These are phyloP conservation scores for Mycosphaerella sp. DNA, from an alignment of 2,329 filamentous ascomycete species.

Conservation along the genomic window DNA sequence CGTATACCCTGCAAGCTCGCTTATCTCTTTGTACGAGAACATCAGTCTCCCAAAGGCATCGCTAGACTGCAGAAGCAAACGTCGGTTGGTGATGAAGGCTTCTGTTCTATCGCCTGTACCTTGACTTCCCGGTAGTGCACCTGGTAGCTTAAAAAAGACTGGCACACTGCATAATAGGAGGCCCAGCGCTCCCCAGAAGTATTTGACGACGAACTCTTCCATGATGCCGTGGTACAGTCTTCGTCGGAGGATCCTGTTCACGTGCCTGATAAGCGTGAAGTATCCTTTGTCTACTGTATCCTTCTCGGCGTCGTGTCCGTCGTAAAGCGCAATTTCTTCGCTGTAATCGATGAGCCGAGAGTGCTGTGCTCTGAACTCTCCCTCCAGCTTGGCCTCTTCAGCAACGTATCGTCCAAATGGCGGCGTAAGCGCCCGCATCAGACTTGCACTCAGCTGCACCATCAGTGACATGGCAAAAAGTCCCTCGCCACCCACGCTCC, in stretches of 20 bases:
- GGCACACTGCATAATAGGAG: conserved; percentile 88
- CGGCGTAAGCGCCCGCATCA: conserved; percentile 91
- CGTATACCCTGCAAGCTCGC: conserved; percentile 91
- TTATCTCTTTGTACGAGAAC: conserved; percentile 97
- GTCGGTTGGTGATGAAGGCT: conserved; percentile 87
- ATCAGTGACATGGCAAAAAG: conserved; percentile 92
- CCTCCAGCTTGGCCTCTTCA: conserved; percentile 88
- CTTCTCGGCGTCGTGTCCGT: conserved; percentile 89
- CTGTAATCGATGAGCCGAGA: conserved; percentile 91
- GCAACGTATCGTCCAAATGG: conserved; percentile 97
- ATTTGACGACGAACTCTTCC: conserved; percentile 99
- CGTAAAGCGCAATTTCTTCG: conserved; percentile 89
- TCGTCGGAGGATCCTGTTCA: conserved; percentile 86
- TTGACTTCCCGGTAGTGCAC: conserved; percentile 15
- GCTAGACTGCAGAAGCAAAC: conserved; percentile 86
- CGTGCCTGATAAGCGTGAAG: conserved; percentile 97
- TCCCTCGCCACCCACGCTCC: conserved; percentile 92
- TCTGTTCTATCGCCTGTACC: conserved; percentile 25
- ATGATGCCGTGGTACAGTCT: conserved; percentile 98
- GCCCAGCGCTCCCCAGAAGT: conserved; percentile 94
- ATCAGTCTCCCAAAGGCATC: conserved; percentile 94
- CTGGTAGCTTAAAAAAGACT: conserved; percentile 75
- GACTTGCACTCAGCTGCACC: conserved; percentile 83
- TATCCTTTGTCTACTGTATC: conserved; percentile 97
- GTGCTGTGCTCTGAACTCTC: conserved; percentile 94